These are phyloP conservation scores for Sistotremastrum niveocremeum DNA, from an alignment of 768 basidiomycete genomes.

Conservation along the genomic window DNA sequence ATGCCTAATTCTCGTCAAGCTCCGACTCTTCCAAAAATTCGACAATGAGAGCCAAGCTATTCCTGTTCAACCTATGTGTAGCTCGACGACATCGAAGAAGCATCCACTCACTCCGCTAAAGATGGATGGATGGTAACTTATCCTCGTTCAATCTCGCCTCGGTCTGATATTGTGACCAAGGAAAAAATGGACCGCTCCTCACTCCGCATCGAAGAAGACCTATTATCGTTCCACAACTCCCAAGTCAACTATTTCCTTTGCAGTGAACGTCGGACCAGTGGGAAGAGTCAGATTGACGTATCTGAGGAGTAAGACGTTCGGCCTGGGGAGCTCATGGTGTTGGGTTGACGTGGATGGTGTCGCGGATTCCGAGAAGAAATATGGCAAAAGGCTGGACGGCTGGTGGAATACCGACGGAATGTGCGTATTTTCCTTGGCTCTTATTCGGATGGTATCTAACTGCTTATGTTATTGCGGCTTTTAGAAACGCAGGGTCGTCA, in stretches of 20 bases:
- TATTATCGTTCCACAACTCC: background rate
- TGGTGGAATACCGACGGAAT: conserved; percentile 1
- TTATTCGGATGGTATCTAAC: background rate
- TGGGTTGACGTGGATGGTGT: conserved; percentile 4
- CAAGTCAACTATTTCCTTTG: conserved; percentile 2
- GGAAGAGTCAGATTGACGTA: conserved; percentile 1
- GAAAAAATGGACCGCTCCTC: no score
- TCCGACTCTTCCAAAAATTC: no score
- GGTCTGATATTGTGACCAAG: no score
- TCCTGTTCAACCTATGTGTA: no score
- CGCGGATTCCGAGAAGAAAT: background rate
- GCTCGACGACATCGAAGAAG: background rate
- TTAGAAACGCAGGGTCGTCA: background rate
- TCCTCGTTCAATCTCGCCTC: no score
- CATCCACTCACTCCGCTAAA: background rate
- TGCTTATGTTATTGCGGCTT: background rate
- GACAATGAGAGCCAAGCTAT: no score
- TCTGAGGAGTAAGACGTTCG: conserved; percentile 2
- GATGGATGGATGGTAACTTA: conserved; percentile 1
- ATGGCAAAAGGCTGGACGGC: background rate
- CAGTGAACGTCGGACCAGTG: background rate
- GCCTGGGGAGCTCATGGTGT: conserved; percentile 2
- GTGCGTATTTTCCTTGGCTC: background rate
- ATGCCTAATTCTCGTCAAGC: no score
- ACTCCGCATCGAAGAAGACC: background rate